Conservation (phyloP, 164 flowering plant species). For the Akebia trifoliata region DNA sequence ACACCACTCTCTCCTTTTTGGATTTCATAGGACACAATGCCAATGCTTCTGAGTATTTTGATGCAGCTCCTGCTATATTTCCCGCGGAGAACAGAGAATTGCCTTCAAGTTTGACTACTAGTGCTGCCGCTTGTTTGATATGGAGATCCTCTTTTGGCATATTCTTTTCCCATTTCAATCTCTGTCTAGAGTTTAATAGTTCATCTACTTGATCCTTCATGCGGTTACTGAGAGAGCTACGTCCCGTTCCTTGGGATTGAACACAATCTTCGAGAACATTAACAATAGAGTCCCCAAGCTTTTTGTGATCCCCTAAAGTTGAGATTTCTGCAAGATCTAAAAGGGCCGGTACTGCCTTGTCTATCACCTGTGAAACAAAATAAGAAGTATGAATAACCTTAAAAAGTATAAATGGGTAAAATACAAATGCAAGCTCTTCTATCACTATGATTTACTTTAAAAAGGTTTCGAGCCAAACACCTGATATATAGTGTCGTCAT, state of each 20-base stretch:
- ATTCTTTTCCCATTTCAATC: constrained; percentile 84
- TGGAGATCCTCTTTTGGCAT: constrained; percentile 99
- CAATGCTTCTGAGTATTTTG: constrained; percentile 91
- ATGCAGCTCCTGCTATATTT: constrained; percentile 87
- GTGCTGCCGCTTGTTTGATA: constrained; percentile 92
- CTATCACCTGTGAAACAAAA: constrained; percentile 50
- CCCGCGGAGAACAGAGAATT: constrained; percentile 96
- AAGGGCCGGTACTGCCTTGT: constrained; percentile 78
- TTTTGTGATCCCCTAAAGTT: constrained; percentile 85
- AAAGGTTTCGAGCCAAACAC: too few species aligned
- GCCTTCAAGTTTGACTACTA: constrained; percentile 97
- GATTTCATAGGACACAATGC: constrained; percentile 84
- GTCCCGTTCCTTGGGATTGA: constrained; percentile 61
- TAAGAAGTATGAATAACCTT: neutral
- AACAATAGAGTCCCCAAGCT: constrained; percentile 83
- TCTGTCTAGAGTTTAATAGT: constrained; percentile 56
- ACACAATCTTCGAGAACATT: constrained; percentile 76
- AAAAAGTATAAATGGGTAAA: neutral
- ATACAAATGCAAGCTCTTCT: too few species aligned
- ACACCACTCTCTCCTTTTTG: constrained; percentile 84
- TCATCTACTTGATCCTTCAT: constrained; percentile 74
- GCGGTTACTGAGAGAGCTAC: constrained; percentile 44
- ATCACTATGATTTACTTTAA: too few species aligned
- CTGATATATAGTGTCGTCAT: too few species aligned
- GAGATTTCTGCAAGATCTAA: constrained; percentile 84